These are phyloP conservation scores for Takakia lepidozioides DNA, from an alignment of 225 moss, liverwort and hornwort species.

Conservation along the genomic window DNA sequence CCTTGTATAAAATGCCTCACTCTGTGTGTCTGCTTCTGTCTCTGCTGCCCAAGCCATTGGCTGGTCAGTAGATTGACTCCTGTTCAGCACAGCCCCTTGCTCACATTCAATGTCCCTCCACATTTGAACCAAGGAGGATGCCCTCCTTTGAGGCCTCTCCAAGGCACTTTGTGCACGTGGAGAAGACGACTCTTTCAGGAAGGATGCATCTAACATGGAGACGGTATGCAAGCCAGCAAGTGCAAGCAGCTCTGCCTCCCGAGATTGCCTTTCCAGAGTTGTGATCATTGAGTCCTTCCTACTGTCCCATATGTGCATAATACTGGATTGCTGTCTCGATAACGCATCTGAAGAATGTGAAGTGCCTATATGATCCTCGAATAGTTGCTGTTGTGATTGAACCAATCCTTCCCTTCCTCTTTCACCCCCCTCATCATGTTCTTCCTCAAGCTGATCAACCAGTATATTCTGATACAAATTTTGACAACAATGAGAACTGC, in stretches of 20 bases:
- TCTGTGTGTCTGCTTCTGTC: too few relatives aligned
- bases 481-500: slow-evolving; percentile 12
- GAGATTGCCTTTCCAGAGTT: slow-evolving; percentile 66
- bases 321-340: slow-evolving; percentile 35
- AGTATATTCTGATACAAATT: slow-evolving; percentile 10
- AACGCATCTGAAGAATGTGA: slow-evolving; percentile 16
- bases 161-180: slow-evolving; percentile 39
- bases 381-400: slow-evolving; percentile 24
- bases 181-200: slow-evolving; percentile 55
- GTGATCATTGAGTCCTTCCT: slow-evolving; percentile 53
- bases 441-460: slow-evolving; percentile 15
- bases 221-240: slow-evolving; percentile 70
- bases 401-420: slow-evolving; percentile 12
- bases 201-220: slow-evolving; percentile 72
- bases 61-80: too few relatives aligned
- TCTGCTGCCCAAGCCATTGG: too few relatives aligned
- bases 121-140: slow-evolving; percentile 57
- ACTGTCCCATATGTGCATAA: slow-evolving; percentile 62
- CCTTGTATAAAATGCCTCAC: too few relatives aligned
- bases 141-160: slow-evolving; percentile 52
- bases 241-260: slow-evolving; percentile 70
- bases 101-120: slow-evolving; percentile 71
- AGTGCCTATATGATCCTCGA: slow-evolving; percentile 4
- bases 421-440: slow-evolving; percentile 13
- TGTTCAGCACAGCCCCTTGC: slow-evolving; percentile 18